Conservation (phyloP, 2,329 filamentous ascomycete genomes). For the Colletotrichum costaricense region DNA sequence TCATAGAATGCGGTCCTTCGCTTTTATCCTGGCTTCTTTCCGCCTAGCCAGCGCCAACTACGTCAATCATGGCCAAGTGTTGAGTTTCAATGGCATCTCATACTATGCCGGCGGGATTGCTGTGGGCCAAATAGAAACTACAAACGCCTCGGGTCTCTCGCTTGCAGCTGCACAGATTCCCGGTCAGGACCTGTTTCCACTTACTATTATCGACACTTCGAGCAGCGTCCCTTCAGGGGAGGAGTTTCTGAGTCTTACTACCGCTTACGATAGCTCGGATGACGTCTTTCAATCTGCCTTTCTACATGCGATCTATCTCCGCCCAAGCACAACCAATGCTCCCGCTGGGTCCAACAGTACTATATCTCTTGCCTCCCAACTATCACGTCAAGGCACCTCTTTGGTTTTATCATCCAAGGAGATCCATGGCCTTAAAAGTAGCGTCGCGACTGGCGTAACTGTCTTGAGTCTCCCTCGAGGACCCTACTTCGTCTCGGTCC, state of each 20-base stretch:
- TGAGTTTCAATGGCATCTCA: neutral
- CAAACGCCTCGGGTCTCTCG: neutral
- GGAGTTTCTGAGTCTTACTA: neutral
- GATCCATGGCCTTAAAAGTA: neutral
- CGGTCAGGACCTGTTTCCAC: conserved; percentile 17
- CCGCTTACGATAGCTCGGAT: conserved; percentile 33
- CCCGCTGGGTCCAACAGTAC: neutral
- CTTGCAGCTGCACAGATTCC: neutral
- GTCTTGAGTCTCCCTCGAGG: conserved; percentile 20
- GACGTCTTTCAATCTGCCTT: conserved; percentile 44
- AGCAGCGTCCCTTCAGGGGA: neutral
- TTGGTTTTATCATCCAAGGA: neutral
- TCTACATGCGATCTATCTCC: conserved; percentile 39
- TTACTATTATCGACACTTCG: conserved; percentile 12
- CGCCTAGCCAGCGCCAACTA: neutral
- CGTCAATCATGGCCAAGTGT: neutral
- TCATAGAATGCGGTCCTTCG: neutral
- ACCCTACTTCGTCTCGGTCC: conserved; percentile 30
- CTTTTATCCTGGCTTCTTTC: neutral
- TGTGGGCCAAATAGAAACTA: conserved; percentile 6
- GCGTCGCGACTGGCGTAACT: neutral
- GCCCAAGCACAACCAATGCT: neutral
- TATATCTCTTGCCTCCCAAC: neutral
- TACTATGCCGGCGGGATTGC: conserved; percentile 24
- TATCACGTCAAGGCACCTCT: neutral